Base-by-base conservation (phyloP, 257 asterid genomes). In the Nicotiana tomentosiformis region DNA sequence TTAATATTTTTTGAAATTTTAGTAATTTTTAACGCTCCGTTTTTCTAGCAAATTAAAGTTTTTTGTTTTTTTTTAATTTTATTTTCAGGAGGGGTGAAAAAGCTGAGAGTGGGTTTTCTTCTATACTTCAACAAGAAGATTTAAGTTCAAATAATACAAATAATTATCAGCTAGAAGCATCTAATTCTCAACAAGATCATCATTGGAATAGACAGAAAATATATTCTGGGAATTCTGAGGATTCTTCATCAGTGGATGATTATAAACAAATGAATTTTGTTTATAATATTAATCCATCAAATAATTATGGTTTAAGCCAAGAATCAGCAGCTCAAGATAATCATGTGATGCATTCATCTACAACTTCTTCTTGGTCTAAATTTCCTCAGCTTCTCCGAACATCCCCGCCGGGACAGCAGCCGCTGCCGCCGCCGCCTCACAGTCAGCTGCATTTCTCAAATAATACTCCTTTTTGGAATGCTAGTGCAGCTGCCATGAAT, bases 401-500 rank as follows among this genome's bases (percentile, higher is more conserved):
- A 5, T 85, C 96, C 0, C 11, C 7, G 10, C 89, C 94, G 10
- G 89, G 87, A 78, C 97, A 86, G 74, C 84, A 23, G 11, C 53
- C 23, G 1, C 35, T 55, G 77, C 66, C 29, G 15, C 6, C 37
- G 55, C 77, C 86, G 43, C 74, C 84, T 20, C 89, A 82, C 7
- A 84, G 88, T 61, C 93, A 92, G 82, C 87, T 94, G 84, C 98
- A 95, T 79, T 92, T 93, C 85, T 89, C 93, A 74, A 94, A 94
- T 85, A 93, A 90, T 81, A 87, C 97, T 2, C 95, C 96, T 7
- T 91, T 90, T 87, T 93, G 97, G 98, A 95, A 91, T 81, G 92
- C 97, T 1, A 84, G 92, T 4, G 86, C 89, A n/a, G 18, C 91
- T 39, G 32, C 89, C 87, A 80, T 61, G 85, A 66, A 61, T 20